A percentile compares a stretch with the other conserved stretches of the same genome.
These are phyloP conservation scores for Phytophthora parvispora DNA, from an alignment of 352 stramenopile species.

Conservation along the genomic window DNA sequence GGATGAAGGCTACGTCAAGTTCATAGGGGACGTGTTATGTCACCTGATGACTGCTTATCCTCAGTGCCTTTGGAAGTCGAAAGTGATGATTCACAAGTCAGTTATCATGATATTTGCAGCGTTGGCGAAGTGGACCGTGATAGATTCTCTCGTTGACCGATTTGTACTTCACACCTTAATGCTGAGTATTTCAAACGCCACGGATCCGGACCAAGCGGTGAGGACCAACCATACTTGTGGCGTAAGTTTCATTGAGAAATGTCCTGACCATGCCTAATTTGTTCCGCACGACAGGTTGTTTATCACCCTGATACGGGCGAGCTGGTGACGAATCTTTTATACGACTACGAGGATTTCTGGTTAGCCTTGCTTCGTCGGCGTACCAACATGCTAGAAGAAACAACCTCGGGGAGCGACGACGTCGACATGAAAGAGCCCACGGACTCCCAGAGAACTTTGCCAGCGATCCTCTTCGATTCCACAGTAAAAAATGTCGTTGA, in stretches of 20 bases:
- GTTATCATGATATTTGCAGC: conserved; percentile 57
- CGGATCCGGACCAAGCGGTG: conserved; percentile 54
- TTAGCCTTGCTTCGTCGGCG: conserved; percentile 45
- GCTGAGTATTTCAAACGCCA: conserved; percentile 75
- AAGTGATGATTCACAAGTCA: conserved; percentile 61
- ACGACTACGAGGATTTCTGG: conserved; percentile 84
- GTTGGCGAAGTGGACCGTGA: conserved; percentile 42
- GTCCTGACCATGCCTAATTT: conserved; percentile 3
- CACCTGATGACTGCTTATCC: conserved; percentile 76
- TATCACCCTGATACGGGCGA: conserved; percentile 86
- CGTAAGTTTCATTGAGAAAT: neutral
- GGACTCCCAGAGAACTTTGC: conserved; percentile 26
- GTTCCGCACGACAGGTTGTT: conserved; percentile 34
- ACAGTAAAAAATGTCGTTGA: conserved; percentile 53
- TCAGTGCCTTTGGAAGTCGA: conserved; percentile 70
- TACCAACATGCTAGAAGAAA: conserved; percentile 14
- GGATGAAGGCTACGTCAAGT: conserved; percentile 60
- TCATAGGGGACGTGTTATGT: conserved; percentile 64
- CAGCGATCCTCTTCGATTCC: conserved; percentile 58
- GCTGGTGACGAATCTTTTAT: conserved; percentile 77
- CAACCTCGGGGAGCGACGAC: conserved; percentile 16
- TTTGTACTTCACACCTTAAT: conserved; percentile 72
- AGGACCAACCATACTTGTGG: neutral
- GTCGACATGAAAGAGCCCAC: conserved; percentile 33
- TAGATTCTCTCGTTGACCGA: conserved; percentile 55